Base-by-base conservation (phyloP, 2,329 filamentous ascomycete genomes). In the Claviceps spartinae region DNA sequence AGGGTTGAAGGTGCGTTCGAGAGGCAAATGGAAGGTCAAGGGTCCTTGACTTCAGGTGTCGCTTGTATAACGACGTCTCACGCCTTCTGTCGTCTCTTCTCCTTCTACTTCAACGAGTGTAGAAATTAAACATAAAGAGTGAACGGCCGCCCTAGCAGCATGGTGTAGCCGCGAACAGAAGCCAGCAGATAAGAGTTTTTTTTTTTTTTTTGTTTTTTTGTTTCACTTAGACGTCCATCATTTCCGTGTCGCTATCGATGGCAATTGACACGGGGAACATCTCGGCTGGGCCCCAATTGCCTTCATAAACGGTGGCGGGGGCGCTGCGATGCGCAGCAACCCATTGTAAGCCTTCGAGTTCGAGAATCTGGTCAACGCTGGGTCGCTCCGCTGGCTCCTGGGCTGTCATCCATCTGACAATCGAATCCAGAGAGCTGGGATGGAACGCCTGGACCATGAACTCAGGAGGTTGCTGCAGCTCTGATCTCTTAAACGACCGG, bases 261-360 rank as follows among this genome's bases (percentile, higher is more conserved):
- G 63, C 60, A 40, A 67, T 65, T 5, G 67, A 66, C 20, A 68
- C 65, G 5, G 67, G 59, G 36, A 71, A 63, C 48, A 74, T 67
- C 50, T 78, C 74, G n/a, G 72, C 83, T 36, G 91, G 91, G 4
- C 93, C 93, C 86, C 90, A 98, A 65, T 88, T 93, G 56, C 93
- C 93, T 70, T 98, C 93, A 60, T 86, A 98, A 50, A 98, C 83
- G 0, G 89, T 96, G n/a, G 93, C 93, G 45, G 89, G 87, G 11
- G 89, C 87, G 52, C 85, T 82, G 52, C 89, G 82, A 56, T 89
- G 82, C 49, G 74, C 71, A 51, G 82, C 78, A 36, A 94, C 85
- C 86, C 93, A 98, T 55, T 77, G 78, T 50, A 95, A 77, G 24
- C 88, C 88, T 48, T 83, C 81, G 1, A 83, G 78, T 46, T 78